Conservation (phyloP, 2,329 filamentous ascomycete species). For the Colletotrichum chlorophyti region DNA sequence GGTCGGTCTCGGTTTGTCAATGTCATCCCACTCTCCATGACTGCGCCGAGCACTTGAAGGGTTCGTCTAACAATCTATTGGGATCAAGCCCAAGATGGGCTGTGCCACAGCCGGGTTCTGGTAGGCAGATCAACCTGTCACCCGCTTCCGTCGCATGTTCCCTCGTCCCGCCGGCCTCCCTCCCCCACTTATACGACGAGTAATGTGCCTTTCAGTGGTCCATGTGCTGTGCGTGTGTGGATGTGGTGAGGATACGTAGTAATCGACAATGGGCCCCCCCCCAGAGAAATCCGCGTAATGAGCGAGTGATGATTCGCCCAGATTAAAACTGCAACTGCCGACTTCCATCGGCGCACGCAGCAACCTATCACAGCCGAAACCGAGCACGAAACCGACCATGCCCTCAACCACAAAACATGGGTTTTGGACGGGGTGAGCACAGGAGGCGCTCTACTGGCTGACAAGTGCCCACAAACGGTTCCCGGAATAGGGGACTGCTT, state of each 20-base stretch:
- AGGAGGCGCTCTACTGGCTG: too few species aligned
- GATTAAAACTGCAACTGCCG: too few species aligned
- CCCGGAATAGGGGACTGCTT: too few species aligned
- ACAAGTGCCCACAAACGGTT: too few species aligned
- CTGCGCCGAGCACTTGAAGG: not conserved
- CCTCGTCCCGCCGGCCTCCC: not conserved
- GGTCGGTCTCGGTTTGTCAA: conserved; percentile 6
- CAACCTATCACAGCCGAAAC: not conserved
- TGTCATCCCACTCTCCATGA: conserved; percentile 1
- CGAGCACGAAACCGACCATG: conserved; percentile 15
- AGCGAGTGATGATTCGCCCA: not conserved
- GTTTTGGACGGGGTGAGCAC: not conserved
- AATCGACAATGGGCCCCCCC: not conserved
- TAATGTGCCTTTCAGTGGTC: not conserved
- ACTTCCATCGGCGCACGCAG: not conserved
- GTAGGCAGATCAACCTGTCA: too few species aligned
- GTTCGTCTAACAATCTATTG: conserved; percentile 14
- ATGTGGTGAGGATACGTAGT: too few species aligned
- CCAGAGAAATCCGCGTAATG: not conserved
- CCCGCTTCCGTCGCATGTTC: not conserved
- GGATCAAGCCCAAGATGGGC: too few species aligned
- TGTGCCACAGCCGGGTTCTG: too few species aligned
- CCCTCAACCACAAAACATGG: not conserved
- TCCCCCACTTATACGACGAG: not conserved
- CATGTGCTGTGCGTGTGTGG: too few species aligned